These are phyloP conservation scores for Jimgerdemannia flammicorona DNA, from an alignment of 192 early-diverging fungal genomes.

Conservation along the genomic window DNA sequence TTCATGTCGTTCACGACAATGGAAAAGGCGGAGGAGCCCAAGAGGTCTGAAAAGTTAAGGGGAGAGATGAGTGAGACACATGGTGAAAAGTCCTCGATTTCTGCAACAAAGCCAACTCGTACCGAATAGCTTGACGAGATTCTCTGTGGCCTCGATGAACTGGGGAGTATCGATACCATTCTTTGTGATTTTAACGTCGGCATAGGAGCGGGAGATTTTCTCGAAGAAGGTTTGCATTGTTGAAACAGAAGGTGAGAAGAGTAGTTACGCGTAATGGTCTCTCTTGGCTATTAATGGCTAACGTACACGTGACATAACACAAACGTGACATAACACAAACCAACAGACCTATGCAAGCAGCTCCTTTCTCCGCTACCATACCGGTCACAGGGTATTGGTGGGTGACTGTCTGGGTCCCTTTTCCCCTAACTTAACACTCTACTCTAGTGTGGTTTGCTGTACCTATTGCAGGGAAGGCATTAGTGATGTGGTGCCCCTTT, in stretches of 20 bases:
- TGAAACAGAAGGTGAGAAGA: neutral
- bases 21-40: constrained; percentile 70
- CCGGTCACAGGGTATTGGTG: too few relatives aligned
- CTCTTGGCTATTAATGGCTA: too few relatives aligned
- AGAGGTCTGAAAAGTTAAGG: constrained; percentile 39
- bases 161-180: constrained; percentile 68
- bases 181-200: constrained; percentile 59
- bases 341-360: too few relatives aligned
- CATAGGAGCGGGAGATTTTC: constrained; percentile 57
- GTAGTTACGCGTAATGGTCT: too few relatives aligned
- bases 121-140: constrained; percentile 76
- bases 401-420: too few relatives aligned
- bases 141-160: constrained; percentile 78
- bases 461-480: too few relatives aligned
- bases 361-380: too few relatives aligned
- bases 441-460: too few relatives aligned
- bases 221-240: constrained; percentile 54
- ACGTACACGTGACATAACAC: too few relatives aligned
- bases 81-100: neutral
- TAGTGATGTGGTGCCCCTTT: too few relatives aligned
- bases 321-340: too few relatives aligned
- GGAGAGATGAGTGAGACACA: neutral
- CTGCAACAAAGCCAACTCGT: constrained; percentile 2
- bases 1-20: constrained; percentile 91
- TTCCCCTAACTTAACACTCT: too few relatives aligned